phyloP scores from a whole-genome alignment of 2,329 filamentous ascomycete genomes.

The Coniochaeta hoffmannii region DNA sequence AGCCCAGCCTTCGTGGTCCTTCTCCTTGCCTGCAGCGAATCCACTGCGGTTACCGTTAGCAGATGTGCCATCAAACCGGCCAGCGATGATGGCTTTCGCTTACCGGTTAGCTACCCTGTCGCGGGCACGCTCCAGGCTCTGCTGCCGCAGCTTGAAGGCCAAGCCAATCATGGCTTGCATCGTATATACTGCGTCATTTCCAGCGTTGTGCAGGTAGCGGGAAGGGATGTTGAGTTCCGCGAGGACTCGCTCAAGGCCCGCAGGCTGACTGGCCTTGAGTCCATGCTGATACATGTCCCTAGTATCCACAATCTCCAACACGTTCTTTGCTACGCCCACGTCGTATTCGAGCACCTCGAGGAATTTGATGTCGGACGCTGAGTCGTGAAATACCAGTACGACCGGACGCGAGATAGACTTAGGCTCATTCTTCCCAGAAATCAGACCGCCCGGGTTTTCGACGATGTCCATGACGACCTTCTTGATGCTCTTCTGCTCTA shows the following conservation, averaged over 20 bases:
- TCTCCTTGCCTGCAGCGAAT: slow-evolving; percentile 7
- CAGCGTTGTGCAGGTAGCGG: slow-evolving; percentile 73
- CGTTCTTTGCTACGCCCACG: slow-evolving; percentile 40
- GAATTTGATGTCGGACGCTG: slow-evolving; percentile 59
- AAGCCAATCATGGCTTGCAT: slow-evolving; percentile 65
- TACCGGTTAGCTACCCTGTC: slow-evolving; percentile 5
- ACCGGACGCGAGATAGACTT: slow-evolving; percentile 34
- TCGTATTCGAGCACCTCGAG: slow-evolving; percentile 60
- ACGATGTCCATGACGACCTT: slow-evolving; percentile 11
- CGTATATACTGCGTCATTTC: slow-evolving; percentile 80
- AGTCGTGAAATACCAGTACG: slow-evolving; percentile 73
- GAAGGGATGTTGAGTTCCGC: slow-evolving; percentile 53
- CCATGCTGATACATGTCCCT: slow-evolving; percentile 60
- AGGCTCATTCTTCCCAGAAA: slow-evolving; percentile 2
- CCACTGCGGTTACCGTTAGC: background rate
- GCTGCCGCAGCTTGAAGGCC: slow-evolving; percentile 27
- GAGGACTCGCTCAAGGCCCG: slow-evolving; percentile 55
- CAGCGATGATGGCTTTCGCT: background rate
- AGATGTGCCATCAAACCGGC: background rate
- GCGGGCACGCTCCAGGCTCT: slow-evolving; percentile 13
- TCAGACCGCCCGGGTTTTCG: slow-evolving; percentile 3
- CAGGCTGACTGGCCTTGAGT: slow-evolving; percentile 41
- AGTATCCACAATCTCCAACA: slow-evolving; percentile 67
- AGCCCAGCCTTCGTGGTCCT: slow-evolving; percentile 20
- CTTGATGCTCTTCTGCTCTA: slow-evolving; percentile 3